Base-by-base conservation (phyloP, 805 yeast genomes). In the Scheffersomyces spartinae region DNA sequence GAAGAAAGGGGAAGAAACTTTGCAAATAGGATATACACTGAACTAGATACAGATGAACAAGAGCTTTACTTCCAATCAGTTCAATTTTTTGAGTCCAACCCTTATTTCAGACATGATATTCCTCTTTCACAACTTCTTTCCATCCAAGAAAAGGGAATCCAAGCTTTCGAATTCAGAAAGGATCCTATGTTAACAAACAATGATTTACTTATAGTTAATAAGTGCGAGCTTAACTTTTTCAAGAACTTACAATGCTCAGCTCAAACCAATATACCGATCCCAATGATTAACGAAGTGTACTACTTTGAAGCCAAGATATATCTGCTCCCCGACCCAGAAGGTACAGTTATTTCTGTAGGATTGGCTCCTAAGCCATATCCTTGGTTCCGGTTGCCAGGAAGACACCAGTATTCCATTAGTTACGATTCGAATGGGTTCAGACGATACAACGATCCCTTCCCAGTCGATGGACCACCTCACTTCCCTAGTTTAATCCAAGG, bases 331-430 rank as follows among this genome's bases (percentile, higher is more conserved):
- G 61, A 69, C 27, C 73, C 79, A 3, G 64, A 60, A 3, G 55
- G 55, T 9, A 70, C 77, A 7, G 29, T 54, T 0, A 57, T 88
- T 1, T 71, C 94, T 0, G 61, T 91, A 11, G 98, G 98, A 0
- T 43, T 91, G 3, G 67, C 86, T 1, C 71, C 93, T 0, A 71
- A 74, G 34, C 98, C 98, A 5, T 91, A 91, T 43, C 98, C 98
- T 2, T 74, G 78, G 52, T 91, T 91, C 52, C 63, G 96, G 38
- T 58, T 91, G 20, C 97, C 98, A 0, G 98, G 98, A 0, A 69
- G 91, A 43, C 94, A 85, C 41, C 66, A 76, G 21, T 78, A 74
- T 47, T 83, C 95, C 0, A 61, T 84, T 3, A 69, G 85, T n/a
- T 91, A 88, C 50, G 95, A 85, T 34, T 80, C 94, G 5, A 68